Base-by-base conservation (phyloP, 1,284 basidiomycete genomes). In the Ceratobasidium sp. region DNA sequence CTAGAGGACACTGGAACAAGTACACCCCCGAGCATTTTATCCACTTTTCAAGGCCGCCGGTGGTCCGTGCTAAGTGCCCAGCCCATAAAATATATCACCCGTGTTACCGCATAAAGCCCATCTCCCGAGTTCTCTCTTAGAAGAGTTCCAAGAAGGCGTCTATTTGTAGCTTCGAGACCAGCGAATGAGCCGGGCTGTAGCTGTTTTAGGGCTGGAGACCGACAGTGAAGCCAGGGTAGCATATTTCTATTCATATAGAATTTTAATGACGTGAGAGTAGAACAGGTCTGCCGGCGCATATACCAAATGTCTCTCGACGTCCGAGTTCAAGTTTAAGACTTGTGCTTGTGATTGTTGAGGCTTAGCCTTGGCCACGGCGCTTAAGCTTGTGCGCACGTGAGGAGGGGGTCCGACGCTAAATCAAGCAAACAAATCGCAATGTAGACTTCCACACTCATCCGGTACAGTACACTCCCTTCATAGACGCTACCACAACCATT, bases 1-100 rank as follows among this genome's bases (percentile, higher is more conserved):
- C n/a, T 13, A 42, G 60, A 53, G 49, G 31, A 50, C 2, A 65
- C n/a, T n/a, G 10, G 32, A 31, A 31, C 22, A 15, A 25, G 13
- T 42, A 52, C 40, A 17, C 60, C 17, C 35, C 47, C 20, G 35
- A 20, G 60, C 43, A 3, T 52, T 65, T 65, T 65, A 65, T 65
- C 42, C 32, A 4, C 10, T 15, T 27, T 29, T 25, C 15, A 12
- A 50, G 22, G 22, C 47, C 22, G 47, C 47, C 22, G 49, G 20
- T 49, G 47, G 38, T 25, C 47, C 43, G 34, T 22, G 20, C n/a
- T 12, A 50, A 4, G 29, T 29, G 22, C 4, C 35, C 53, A 34
- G 20, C 7, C 29, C 34, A 12, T 15, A 20, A 49, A 31, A 32
- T 35, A n/a, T 52, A 20, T 42, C 34, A 25, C 31, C 20, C 15